phyloP scores from a whole-genome alignment of 1,284 basidiomycete genomes.

The Ganoderma leucocontextum region DNA sequence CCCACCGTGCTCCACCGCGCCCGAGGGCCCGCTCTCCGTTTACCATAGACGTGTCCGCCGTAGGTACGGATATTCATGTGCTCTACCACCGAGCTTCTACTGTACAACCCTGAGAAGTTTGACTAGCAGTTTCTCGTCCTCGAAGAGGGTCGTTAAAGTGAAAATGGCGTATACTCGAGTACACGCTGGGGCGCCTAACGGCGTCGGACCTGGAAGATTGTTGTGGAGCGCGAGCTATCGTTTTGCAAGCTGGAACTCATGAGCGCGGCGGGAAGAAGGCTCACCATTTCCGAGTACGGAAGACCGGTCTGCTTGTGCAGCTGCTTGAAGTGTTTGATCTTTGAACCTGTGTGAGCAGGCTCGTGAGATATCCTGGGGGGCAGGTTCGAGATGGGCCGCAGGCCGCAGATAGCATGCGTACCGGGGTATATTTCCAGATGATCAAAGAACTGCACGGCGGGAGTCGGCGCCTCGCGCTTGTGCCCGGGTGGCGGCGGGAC shows the following conservation, averaged over 20 bases:
- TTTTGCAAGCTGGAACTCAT: conserved; percentile 2
- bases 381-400: neutral
- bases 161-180: too few species aligned
- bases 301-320: conserved; percentile 83
- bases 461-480: conserved; percentile 48
- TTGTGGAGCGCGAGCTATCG: too few species aligned
- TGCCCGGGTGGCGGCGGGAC: conserved; percentile 58
- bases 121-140: too few species aligned
- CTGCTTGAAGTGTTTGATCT: conserved; percentile 81
- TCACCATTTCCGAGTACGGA: conserved; percentile 85
- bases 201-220: too few species aligned
- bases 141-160: too few species aligned
- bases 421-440: conserved; percentile 88
- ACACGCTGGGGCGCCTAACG: too few species aligned
- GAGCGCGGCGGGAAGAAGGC: conserved; percentile 28
- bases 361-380: neutral
- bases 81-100: too few species aligned
- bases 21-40: too few species aligned
- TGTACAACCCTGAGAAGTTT: too few species aligned
- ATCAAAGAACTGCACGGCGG: conserved; percentile 78
- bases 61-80: too few species aligned
- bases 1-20: too few species aligned
- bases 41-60: too few species aligned
- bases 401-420: conserved; percentile 34
- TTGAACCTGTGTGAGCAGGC: conserved; percentile 63